These are phyloP conservation scores for Rhypophila decipiens DNA, from an alignment of 495 filamentous ascomycete genomes.

Conservation along the genomic window DNA sequence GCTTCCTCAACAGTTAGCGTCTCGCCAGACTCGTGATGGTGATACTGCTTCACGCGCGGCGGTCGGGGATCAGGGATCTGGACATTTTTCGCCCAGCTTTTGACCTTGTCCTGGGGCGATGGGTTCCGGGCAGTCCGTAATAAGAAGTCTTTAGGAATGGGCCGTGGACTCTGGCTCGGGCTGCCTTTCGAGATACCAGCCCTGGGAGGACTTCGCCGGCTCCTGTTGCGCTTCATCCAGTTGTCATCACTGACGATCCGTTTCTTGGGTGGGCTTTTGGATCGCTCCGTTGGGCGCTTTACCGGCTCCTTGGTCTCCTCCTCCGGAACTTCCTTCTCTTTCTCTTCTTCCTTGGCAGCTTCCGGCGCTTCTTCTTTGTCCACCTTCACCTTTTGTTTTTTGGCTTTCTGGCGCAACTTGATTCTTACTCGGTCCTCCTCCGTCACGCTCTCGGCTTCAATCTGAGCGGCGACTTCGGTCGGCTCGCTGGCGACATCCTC, in stretches of 20 bases:
- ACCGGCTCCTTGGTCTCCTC: conserved; percentile 10
- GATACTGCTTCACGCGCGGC: conserved; percentile 16
- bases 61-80: conserved; percentile 28
- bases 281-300: conserved; percentile 2
- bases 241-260: conserved; percentile 75
- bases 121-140: conserved; percentile 44
- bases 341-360: conserved; percentile 14
- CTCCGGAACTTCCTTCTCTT: conserved; percentile 2
- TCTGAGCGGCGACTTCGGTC: conserved; percentile 35
- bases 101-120: conserved; percentile 42
- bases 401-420: conserved; percentile 34
- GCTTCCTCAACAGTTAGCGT: conserved; percentile 27
- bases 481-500: conserved; percentile 35
- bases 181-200: conserved; percentile 26
- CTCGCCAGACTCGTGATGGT: conserved; percentile 21
- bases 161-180: conserved; percentile 24
- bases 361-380: conserved; percentile 17
- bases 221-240: conserved; percentile 55
- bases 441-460: conserved; percentile 42
- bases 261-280: conserved; percentile 54
- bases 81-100: conserved; percentile 45
- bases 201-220: conserved; percentile 39
- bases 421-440: conserved; percentile 44
- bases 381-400: conserved; percentile 22
- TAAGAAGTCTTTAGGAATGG: conserved; percentile 46